A percentile compares a stretch with the other conserved stretches of the same genome.
Conservation (phyloP, 768 basidiomycete genomes). For the Pholiota molesta region DNA sequence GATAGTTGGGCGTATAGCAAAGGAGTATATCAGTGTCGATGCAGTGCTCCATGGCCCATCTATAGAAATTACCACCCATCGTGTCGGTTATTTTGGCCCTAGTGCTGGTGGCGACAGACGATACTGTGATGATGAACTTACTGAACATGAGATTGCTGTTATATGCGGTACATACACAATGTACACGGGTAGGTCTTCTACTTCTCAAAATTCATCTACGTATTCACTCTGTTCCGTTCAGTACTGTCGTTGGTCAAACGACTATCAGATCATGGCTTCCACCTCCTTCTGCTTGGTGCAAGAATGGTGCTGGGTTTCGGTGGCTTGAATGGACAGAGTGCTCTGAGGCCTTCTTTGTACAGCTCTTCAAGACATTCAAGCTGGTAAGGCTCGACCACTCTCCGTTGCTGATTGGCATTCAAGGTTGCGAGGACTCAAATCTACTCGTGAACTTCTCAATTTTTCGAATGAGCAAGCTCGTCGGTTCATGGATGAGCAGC, state of each 20-base stretch:
- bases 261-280: slow-evolving; percentile 15
- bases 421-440: background rate
- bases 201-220: background rate
- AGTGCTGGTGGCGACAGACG: background rate
- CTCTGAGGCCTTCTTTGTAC: slow-evolving; percentile 1
- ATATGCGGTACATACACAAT: slow-evolving; percentile 17
- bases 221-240: background rate
- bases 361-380: background rate
- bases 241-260: background rate
- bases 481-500: background rate
- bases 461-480: background rate
- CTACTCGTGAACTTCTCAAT: background rate
- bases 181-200: slow-evolving; percentile 10
- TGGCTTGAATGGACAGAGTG: slow-evolving; percentile 16
- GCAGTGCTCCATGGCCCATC: slow-evolving; percentile 15
- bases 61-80: slow-evolving; percentile 9
- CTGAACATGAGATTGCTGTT: slow-evolving; percentile 13
- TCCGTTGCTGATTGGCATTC: background rate
- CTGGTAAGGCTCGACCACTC: slow-evolving; percentile 1
- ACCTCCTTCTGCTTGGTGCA: slow-evolving; percentile 12
- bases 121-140: slow-evolving; percentile 17
- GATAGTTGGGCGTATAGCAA: slow-evolving; percentile 15
- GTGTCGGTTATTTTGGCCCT: slow-evolving; percentile 7
- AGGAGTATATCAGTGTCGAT: slow-evolving; percentile 12
- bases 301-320: slow-evolving; percentile 3